phyloP scores from a whole-genome alignment of 306 rosid genomes.

The Dryas octopetala region DNA sequence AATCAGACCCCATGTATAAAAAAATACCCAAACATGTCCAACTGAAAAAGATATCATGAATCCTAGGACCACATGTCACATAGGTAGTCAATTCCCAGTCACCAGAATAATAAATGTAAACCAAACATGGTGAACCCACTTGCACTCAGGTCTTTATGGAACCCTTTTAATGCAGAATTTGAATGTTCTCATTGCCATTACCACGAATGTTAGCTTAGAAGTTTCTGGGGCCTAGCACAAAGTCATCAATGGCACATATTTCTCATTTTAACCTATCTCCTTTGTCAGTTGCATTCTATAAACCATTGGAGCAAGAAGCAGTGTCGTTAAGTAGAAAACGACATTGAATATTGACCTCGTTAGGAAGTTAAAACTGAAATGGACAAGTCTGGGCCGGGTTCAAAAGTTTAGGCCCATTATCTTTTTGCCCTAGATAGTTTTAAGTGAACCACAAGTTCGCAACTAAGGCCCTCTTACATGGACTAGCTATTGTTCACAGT shows the following conservation, averaged over 20 bases:
- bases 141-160: background rate
- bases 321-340: too few relatives aligned
- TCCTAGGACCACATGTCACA: conserved; percentile 3
- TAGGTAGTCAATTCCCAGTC: background rate
- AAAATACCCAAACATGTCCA: conserved; percentile 2
- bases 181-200: background rate
- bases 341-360: too few relatives aligned
- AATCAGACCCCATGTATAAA: background rate
- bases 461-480: background rate
- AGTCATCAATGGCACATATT: too few relatives aligned
- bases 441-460: background rate
- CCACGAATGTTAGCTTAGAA: too few relatives aligned
- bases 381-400: background rate
- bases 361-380: too few relatives aligned
- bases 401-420: background rate
- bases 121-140: conserved; percentile 4
- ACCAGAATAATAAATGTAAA: conserved; percentile 3
- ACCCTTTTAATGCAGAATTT: background rate
- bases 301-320: too few relatives aligned
- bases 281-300: too few relatives aligned
- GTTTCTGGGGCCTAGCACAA: too few relatives aligned
- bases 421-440: background rate
- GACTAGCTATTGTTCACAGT: background rate
- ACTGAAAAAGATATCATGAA: conserved; percentile 11
- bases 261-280: too few relatives aligned